A percentile compares a stretch with the other conserved stretches of the same genome.
Evolutionary conservation across 345 rosid genomes (phyloP).

Genomic region (Moricandia moricandioides): DNA sequence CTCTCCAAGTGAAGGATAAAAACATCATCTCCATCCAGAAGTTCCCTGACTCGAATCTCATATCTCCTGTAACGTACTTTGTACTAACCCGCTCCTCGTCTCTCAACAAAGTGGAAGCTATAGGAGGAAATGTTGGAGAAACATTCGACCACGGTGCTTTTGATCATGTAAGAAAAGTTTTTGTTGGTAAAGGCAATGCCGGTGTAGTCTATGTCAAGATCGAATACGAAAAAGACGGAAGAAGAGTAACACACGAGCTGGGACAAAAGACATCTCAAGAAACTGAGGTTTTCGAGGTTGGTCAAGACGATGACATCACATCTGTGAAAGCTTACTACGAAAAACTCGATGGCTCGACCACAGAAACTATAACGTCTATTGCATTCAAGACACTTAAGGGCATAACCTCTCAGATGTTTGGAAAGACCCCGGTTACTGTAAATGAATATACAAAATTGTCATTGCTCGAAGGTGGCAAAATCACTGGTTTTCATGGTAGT

Average conservation of each 20-base stretch:
- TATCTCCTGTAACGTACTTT: conserved; percentile 31
- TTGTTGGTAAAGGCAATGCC: conserved; percentile 15
- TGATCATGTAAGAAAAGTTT: conserved; percentile 15
- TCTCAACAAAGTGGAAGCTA: not conserved
- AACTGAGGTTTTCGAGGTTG: not conserved
- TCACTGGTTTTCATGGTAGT: conserved; percentile 20
- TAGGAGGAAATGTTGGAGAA: conserved; percentile 19
- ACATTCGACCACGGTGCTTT: conserved; percentile 18
- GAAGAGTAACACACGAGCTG: not conserved
- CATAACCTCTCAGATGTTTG: conserved; percentile 1
- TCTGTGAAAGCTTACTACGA: not conserved
- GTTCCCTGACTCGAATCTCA: not conserved
- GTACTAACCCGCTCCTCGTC: not conserved
- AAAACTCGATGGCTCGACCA: not conserved
- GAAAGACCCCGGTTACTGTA: not conserved
- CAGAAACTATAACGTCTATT: not conserved
- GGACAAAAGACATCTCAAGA: not conserved
- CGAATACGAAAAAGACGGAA: not conserved
- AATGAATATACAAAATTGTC: not conserved
- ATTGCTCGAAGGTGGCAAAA: not conserved
- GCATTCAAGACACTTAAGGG: not conserved
- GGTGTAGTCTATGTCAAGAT: not conserved
- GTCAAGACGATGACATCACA: not conserved
- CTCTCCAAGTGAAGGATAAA: conserved; percentile 16
- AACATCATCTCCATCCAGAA: conserved; percentile 26